Percentiles rank a stretch among this genome's conserved stretches.
Evolutionary conservation across 495 filamentous ascomycete genomes (phyloP).

Genomic region (Xylaria sp.): DNA sequence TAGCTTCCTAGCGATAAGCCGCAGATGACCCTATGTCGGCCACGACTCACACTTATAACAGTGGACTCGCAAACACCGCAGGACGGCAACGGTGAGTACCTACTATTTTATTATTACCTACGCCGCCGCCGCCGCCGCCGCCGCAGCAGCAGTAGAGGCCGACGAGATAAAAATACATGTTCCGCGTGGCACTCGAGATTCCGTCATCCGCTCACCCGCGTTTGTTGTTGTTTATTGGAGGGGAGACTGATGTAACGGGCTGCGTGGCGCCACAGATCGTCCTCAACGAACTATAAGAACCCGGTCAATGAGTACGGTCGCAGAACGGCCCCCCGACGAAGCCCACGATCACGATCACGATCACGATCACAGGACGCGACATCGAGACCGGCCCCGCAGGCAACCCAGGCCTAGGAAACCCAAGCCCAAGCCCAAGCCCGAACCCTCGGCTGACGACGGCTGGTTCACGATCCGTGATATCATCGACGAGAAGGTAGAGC

Average conservation of each 20-base stretch:
- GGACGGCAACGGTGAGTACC: constrained; percentile 24
- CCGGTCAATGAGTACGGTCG: constrained; percentile 37
- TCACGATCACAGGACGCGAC: constrained; percentile 15
- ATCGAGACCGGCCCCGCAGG: constrained; percentile 8
- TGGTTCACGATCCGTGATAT: constrained; percentile 45
- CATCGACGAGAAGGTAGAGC: constrained; percentile 45
- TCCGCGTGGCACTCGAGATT: neutral
- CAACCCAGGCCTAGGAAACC: constrained; percentile 22
- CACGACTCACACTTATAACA: constrained; percentile 18
- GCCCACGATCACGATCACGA: no score
- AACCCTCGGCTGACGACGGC: constrained; percentile 10
- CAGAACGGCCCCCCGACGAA: neutral
- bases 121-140: neutral
- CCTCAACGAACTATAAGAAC: constrained; percentile 23
- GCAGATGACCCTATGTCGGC: constrained; percentile 3
- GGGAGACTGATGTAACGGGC: constrained; percentile 34
- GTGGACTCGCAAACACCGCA: constrained; percentile 21
- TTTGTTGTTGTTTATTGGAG: neutral
- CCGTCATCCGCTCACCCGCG: neutral
- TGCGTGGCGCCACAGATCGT: constrained; percentile 30
- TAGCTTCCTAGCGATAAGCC: constrained; percentile 4
- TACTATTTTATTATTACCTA: neutral
- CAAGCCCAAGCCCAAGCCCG: constrained; percentile 16
- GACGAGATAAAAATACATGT: neutral
- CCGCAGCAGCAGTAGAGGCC: no score